These are phyloP conservation scores for Achlya hypogyna DNA, from an alignment of 352 stramenopile genomes.

Conservation along the genomic window DNA sequence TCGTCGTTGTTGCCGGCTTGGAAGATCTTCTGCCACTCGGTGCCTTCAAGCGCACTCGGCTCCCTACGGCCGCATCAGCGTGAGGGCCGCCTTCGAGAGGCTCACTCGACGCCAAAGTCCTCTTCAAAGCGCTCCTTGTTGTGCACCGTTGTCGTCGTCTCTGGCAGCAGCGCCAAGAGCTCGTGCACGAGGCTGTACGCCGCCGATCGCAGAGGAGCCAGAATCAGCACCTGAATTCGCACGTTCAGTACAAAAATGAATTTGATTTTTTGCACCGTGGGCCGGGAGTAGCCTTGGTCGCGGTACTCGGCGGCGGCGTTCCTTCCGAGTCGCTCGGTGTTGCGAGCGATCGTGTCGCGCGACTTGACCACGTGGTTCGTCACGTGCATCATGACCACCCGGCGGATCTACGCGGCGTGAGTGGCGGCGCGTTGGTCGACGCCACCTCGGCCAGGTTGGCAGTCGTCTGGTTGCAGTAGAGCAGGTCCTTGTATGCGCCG, in stretches of 20 bases:
- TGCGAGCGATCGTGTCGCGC: slow-evolving; percentile 52
- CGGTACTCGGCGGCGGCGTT: slow-evolving; percentile 51
- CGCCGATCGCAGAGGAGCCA: slow-evolving; percentile 57
- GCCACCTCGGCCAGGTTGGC: slow-evolving; percentile 25
- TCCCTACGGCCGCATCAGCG: too few relatives aligned
- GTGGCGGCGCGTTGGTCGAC: background rate
- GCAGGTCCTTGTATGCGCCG: slow-evolving; percentile 48
- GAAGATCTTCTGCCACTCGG: slow-evolving; percentile 72
- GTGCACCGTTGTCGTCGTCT: slow-evolving; percentile 46
- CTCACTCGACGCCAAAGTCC: slow-evolving; percentile 36
- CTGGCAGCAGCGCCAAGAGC: slow-evolving; percentile 49
- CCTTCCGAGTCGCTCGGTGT: slow-evolving; percentile 62
- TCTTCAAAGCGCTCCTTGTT: slow-evolving; percentile 67
- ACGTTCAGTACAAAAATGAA: background rate
- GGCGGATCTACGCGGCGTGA: slow-evolving; percentile 36
- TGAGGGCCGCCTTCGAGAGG: too few relatives aligned
- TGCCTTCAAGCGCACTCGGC: slow-evolving; percentile 23
- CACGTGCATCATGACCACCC: slow-evolving; percentile 60
- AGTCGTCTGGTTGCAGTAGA: slow-evolving; percentile 60
- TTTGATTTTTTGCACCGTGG: slow-evolving; percentile 24
- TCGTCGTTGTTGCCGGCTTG: slow-evolving; percentile 69
- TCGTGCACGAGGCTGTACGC: slow-evolving; percentile 56
- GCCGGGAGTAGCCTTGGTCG: slow-evolving; percentile 64
- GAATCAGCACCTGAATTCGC: slow-evolving; percentile 31
- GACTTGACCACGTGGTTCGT: slow-evolving; percentile 73